Evolutionary conservation across 495 filamentous ascomycete species (phyloP).

Genomic region (Neurospora sp.): DNA sequence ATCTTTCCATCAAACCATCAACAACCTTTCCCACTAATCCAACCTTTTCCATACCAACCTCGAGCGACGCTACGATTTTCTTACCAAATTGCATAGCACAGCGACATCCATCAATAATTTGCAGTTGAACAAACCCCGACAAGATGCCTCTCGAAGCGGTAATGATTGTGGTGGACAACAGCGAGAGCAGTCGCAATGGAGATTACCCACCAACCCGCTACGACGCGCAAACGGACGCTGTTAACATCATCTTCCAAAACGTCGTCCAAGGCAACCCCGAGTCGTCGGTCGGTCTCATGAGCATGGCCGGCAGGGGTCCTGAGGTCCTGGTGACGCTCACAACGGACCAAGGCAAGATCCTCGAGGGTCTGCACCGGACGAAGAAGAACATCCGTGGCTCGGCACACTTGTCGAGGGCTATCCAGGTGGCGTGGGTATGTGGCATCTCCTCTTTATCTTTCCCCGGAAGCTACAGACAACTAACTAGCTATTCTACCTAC

Average conservation of each 20-base stretch:
- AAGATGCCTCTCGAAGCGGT: constrained; percentile 55
- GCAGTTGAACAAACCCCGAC: constrained; percentile 6
- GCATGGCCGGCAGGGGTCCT: constrained; percentile 93
- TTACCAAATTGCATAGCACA: not conserved
- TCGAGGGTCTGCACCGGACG: constrained; percentile 85
- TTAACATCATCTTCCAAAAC: constrained; percentile 85
- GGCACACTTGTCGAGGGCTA: constrained; percentile 78
- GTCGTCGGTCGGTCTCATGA: constrained; percentile 95
- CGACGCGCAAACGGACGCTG: constrained; percentile 90
- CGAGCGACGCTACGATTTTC: not conserved
- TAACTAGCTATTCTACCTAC: not conserved
- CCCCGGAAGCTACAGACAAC: not conserved
- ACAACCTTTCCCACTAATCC: not conserved
- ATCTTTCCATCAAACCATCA: not conserved
- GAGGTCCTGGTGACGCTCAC: constrained; percentile 95
- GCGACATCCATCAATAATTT: not conserved
- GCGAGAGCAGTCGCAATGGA: constrained; percentile 93
- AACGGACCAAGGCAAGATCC: constrained; percentile 86
- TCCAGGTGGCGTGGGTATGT: constrained; percentile 88
- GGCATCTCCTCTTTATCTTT: not conserved
- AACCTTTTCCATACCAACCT: not conserved
- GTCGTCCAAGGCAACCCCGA: constrained; percentile 93
- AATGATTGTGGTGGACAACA: constrained; percentile 85
- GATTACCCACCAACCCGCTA: constrained; percentile 92
- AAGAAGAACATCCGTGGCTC: constrained; percentile 92